Base-by-base conservation (phyloP, 768 basidiomycete species). In the Tricholoma saponaceum region DNA sequence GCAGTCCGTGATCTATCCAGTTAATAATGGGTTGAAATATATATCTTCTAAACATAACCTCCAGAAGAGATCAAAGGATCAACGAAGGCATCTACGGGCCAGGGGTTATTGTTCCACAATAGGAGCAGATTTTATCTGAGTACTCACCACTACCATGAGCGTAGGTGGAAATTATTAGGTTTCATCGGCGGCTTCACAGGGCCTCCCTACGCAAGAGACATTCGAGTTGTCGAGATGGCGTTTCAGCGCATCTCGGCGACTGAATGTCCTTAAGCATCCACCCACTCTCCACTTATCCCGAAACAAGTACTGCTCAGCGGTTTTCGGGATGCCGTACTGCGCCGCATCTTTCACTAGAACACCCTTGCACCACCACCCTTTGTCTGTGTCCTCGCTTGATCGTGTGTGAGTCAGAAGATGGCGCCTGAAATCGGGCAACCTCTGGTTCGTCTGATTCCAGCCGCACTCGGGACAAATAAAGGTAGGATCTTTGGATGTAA, bases 371-470 rank as follows among this genome's bases (percentile, higher is more conserved):
- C 68, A 68, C 68, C 69, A 74, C 0, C 69, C 70, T 33, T 65
- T 62, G 33, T 58, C 56, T n/a, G 68, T 62, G 20, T 78, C 73
- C 43, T 76, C 71, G 23, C 69, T 69, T 46, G 80, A 71, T 20
- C 81, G 81, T 57, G 77, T 74, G 62, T 85, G 85, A 2, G 83
- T 83, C 44, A 69, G 73, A 43, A 86, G 65, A 65, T 87, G 85
- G 22, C 85, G 79, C 66, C 78, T 79, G 65, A 82, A 80, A 63
- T 87, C 85, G 9, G 84, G 83, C 28, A 78, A 65, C 23, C 85
- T 81, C 39, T 72, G 70, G 69, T 81, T 83, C 35, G 60, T 66
- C 62, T 81, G 81, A 30, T 74, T 69, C 75, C 76, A 80, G 47
- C 67, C 68, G 65, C 83, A 83, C 51, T 72, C 71, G 2, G 78